Evolutionary conservation across 768 basidiomycete genomes (phyloP).

Genomic region (Tulasnella sp.): DNA sequence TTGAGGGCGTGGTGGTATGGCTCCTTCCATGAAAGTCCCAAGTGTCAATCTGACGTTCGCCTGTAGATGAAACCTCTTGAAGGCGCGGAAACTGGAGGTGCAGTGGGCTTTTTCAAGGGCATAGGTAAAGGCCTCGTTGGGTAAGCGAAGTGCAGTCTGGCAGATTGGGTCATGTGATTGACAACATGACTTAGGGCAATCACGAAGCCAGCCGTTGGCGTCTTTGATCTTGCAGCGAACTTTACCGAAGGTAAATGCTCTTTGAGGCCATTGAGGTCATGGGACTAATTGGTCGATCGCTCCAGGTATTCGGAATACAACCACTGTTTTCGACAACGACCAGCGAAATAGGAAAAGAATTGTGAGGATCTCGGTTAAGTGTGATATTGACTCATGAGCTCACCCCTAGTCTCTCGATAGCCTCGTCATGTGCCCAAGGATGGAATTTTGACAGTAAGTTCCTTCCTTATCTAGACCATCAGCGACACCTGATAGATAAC

Average conservation of each 20-base stretch:
- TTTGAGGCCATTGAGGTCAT: background rate
- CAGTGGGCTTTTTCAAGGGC: constrained; percentile 94
- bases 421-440: constrained; percentile 81
- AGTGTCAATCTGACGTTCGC: background rate
- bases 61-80: constrained; percentile 87
- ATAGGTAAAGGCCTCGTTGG: constrained; percentile 94
- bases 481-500: background rate
- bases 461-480: background rate
- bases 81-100: constrained; percentile 89
- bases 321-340: constrained; percentile 90
- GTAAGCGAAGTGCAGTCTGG: constrained; percentile 29
- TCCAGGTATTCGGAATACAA: constrained; percentile 90
- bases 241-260: constrained; percentile 65
- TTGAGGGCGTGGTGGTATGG: constrained; percentile 84
- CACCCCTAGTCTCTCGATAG: constrained; percentile 26
- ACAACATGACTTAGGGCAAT: constrained; percentile 46
- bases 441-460: constrained; percentile 68
- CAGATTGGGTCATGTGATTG: background rate
- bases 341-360: constrained; percentile 76
- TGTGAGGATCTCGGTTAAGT: constrained; percentile 33
- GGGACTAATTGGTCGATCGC: background rate
- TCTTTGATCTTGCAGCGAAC: constrained; percentile 91
- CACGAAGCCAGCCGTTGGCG: constrained; percentile 92
- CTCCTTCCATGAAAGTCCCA: background rate
- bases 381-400: constrained; percentile 5